Conservation (phyloP, 495 filamentous ascomycete species). For the Penicillium canariense region DNA sequence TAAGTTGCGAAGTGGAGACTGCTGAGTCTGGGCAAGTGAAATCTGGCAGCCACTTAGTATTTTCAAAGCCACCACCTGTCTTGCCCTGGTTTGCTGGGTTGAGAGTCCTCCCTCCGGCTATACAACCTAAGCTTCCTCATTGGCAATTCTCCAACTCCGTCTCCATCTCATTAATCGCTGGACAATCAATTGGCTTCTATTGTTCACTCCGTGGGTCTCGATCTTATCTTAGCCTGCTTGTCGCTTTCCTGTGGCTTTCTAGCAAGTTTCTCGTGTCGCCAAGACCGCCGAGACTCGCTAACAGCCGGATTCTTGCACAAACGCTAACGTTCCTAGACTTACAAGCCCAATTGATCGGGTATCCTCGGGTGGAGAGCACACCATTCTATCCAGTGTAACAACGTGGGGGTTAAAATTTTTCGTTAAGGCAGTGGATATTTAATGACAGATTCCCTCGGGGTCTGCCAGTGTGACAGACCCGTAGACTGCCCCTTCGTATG, state of each 20-base stretch:
- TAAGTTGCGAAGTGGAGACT: neutral
- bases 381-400: neutral
- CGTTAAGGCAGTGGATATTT: neutral
- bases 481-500: too few species aligned
- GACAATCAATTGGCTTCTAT: neutral
- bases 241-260: neutral
- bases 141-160: neutral
- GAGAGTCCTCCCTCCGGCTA: neutral
- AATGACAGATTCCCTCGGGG: neutral
- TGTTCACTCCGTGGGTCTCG: neutral
- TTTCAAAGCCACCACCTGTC: neutral
- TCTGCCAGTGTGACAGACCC: neutral
- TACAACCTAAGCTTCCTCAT: too few species aligned
- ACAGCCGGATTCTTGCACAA: neutral
- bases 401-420: neutral
- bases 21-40: neutral
- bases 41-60: neutral
- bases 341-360: neutral
- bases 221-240: neutral
- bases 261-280: neutral
- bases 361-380: neutral
- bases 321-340: neutral
- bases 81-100: neutral
- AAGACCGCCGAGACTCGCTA: constrained; percentile 1
- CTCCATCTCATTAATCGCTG: neutral